Percentiles rank a stretch among this genome's conserved stretches.
These are phyloP conservation scores for Pueraria montana DNA, from an alignment of 306 rosid species.

Conservation along the genomic window DNA sequence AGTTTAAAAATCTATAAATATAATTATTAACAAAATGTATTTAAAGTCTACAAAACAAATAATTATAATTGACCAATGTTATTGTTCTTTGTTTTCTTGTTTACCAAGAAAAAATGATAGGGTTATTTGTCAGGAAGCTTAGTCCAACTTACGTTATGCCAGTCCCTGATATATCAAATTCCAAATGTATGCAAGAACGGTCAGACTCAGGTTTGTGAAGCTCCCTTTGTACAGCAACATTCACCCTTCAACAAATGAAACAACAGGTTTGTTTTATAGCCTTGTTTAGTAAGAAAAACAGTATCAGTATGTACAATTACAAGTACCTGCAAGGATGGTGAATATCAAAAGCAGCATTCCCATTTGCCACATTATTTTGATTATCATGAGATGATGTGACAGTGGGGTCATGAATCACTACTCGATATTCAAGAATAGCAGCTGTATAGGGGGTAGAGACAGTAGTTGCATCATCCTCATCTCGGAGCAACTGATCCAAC, in stretches of 20 bases:
- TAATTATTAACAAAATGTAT: background rate
- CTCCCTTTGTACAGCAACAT: constrained; percentile 79
- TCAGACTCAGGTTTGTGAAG: constrained; percentile 86
- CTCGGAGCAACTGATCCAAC: constrained; percentile 78
- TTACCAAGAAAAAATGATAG: background rate
- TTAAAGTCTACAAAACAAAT: constrained; percentile 4
- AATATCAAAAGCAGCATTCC: constrained; percentile 71
- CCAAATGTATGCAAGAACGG: constrained; percentile 93
- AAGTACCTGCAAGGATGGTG: constrained; percentile 93
- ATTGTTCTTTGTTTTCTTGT: background rate
- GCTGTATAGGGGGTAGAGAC: constrained; percentile 87
- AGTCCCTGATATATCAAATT: constrained; percentile 78
- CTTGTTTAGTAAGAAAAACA: constrained; percentile 41
- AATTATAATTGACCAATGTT: constrained; percentile 3
- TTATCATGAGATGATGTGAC: constrained; percentile 52
- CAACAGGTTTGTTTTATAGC: constrained; percentile 24
- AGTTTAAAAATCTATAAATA: constrained; percentile 4
- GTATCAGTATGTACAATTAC: constrained; percentile 36
- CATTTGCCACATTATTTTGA: constrained; percentile 61
- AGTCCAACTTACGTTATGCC: constrained; percentile 68
- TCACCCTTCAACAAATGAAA: constrained; percentile 64
- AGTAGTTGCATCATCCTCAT: constrained; percentile 74
- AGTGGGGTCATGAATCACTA: constrained; percentile 72
- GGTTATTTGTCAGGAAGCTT: constrained; percentile 8
- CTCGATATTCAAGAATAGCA: constrained; percentile 74